Evolutionary conservation across 768 basidiomycete species (phyloP), one percentile per base, ranked within the genome.

Genomic region (Trametes coccinea): DNA sequence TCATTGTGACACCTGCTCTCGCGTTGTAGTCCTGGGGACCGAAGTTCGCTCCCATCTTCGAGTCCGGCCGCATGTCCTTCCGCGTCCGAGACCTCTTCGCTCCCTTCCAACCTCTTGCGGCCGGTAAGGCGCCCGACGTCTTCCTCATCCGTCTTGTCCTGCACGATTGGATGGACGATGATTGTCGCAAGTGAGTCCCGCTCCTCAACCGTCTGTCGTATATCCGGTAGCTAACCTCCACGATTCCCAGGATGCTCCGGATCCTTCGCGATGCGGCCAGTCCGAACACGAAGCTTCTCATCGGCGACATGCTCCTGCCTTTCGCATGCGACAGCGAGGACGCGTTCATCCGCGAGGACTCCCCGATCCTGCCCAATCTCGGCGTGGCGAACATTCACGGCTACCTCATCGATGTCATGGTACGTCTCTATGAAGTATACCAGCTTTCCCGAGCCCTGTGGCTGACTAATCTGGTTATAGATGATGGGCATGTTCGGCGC

Each of bases 401-500:
- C 4, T 62, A 62, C 45, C 34, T 53, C n/a, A 27, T 57, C 37
- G 61, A 62, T 45, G 33, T 62, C 50, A 39, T 37, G 37, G 61
- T 57, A 34, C n/a, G n/a, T n/a, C n/a, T n/a, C n/a, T n/a, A n/a
- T n/a, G n/a, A n/a, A n/a, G n/a, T n/a, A n/a, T n/a, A n/a, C n/a
- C n/a, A 6, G 46, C 27, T 5, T 11, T 39, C 17, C 3, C 10
- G 16, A n/a, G 39, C 22, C 11, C 14, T 17, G 5, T 9, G 2
- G 1, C 9, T 14, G 5, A 29, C 4, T 5, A 5, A 10, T 22
- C 5, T 11, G 17, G 17, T 46, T 5, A 17, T 17, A 89, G 87
- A 89, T 89, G 88, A 83, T 85, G 72, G 79, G 78, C 14, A 78
- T 78, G 54, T 85, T 88, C 69, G 87, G 88, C 60, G 78, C 82